Conservation (phyloP, 371 early-diverging fungal genomes). For the Mucor plumbeus region DNA sequence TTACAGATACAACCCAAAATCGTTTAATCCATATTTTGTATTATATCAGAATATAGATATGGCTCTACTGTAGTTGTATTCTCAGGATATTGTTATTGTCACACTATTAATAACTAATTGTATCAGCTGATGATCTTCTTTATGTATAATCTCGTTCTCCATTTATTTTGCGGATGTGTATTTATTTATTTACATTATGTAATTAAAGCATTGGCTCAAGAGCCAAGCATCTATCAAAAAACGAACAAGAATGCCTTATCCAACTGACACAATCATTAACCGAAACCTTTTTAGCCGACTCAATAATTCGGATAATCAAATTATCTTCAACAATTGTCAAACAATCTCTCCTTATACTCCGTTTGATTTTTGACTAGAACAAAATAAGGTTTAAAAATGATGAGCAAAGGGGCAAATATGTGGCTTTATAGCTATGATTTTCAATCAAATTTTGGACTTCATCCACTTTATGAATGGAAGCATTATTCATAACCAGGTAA, state of each 20-base stretch:
- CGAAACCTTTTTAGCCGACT: conserved; percentile 17
- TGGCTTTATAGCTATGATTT: no score
- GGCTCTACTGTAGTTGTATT: no score
- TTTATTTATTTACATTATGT: not conserved
- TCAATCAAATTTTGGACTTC: no score
- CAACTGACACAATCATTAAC: conserved; percentile 17
- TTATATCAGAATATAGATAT: no score
- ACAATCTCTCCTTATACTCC: conserved; percentile 18
- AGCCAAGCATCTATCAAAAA: conserved; percentile 25
- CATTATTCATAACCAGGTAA: conserved; percentile 21
- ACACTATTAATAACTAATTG: no score
- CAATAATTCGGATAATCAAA: conserved; percentile 22
- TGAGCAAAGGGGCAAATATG: no score
- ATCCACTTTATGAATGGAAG: conserved; percentile 19
- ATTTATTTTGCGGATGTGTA: conserved; percentile 10
- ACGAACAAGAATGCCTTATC: conserved; percentile 26
- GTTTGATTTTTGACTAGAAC: conserved; percentile 26
- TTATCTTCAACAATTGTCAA: conserved; percentile 21
- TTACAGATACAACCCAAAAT: no score
- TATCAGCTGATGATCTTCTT: no score
- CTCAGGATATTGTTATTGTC: no score
- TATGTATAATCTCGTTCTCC: no score
- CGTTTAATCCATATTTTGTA: no score
- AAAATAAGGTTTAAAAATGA: conserved; percentile 22
- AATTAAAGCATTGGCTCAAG: conserved; percentile 17